These are phyloP conservation scores for Phoenix dactylifera DNA, from an alignment of 176 grass and related monocot genomes.

Conservation along the genomic window DNA sequence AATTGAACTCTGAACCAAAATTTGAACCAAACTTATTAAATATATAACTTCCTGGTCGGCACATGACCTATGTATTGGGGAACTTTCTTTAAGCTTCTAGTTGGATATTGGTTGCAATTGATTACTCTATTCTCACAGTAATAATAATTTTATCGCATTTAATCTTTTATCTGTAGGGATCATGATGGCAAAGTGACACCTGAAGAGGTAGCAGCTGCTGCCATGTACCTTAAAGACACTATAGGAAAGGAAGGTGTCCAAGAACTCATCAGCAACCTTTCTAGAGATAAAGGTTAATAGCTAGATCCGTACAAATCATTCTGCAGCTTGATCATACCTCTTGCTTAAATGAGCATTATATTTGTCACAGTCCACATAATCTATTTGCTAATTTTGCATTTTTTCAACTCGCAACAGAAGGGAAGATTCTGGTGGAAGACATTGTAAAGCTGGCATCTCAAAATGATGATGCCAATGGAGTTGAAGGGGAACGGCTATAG, in stretches of 20 bases:
- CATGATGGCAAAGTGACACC: slow-evolving; percentile 90
- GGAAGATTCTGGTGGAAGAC: slow-evolving; percentile 97
- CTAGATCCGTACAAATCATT: too few relatives aligned
- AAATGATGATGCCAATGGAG: slow-evolving; percentile 53
- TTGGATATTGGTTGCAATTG: too few relatives aligned
- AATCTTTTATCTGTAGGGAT: slow-evolving; percentile 34
- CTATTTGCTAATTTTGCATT: background rate
- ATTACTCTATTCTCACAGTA: too few relatives aligned
- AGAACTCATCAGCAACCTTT: slow-evolving; percentile 88
- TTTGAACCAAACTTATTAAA: too few relatives aligned
- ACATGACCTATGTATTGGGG: too few relatives aligned
- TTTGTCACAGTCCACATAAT: too few relatives aligned
- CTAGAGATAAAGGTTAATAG: slow-evolving; percentile 63
- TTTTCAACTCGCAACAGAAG: slow-evolving; percentile 43
- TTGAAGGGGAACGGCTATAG: slow-evolving; percentile 10
- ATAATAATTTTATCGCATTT: slow-evolving; percentile 8
- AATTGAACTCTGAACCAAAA: too few relatives aligned
- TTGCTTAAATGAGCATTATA: too few relatives aligned
- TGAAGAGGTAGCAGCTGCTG: slow-evolving; percentile 83
- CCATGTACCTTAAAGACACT: slow-evolving; percentile 79
- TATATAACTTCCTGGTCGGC: too few relatives aligned
- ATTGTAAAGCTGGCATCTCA: slow-evolving; percentile 66
- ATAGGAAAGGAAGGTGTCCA: slow-evolving; percentile 61
- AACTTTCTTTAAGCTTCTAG: too few relatives aligned
- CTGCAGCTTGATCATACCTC: too few relatives aligned